phyloP scores from a whole-genome alignment of 805 yeast species.

The Metschnikowia cerradonensis region DNA sequence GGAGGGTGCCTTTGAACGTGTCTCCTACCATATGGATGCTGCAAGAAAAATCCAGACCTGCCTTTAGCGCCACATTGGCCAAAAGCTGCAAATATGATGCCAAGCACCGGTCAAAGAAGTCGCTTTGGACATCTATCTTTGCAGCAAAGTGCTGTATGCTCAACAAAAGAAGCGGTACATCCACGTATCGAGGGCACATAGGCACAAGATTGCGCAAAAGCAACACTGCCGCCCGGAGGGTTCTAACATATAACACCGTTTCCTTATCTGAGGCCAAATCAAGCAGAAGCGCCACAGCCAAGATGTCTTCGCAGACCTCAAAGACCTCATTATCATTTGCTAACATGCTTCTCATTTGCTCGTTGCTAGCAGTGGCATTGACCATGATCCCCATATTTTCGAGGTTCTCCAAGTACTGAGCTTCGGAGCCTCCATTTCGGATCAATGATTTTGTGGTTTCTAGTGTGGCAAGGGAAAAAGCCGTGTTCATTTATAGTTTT shows the following conservation, averaged over 20 bases:
- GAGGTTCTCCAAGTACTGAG: background rate
- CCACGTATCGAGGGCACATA: conserved; percentile 11
- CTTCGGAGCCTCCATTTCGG: conserved; percentile 5
- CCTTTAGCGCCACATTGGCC: conserved; percentile 11
- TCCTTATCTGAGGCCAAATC: conserved; percentile 1
- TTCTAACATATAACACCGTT: conserved; percentile 22
- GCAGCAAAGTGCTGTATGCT: conserved; percentile 8
- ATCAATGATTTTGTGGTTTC: background rate
- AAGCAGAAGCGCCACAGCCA: conserved; percentile 11
- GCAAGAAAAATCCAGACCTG: background rate
- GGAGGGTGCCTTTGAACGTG: conserved; percentile 2
- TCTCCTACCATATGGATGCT: conserved; percentile 1
- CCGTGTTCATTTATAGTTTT: conserved; percentile 2
- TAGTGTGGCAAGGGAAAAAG: conserved; percentile 1
- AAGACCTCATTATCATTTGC: conserved; percentile 1
- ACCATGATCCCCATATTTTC: conserved; percentile 1
- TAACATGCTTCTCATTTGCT: background rate
- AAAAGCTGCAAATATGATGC: conserved; percentile 13
- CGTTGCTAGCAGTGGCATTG: conserved; percentile 1
- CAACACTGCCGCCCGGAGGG: conserved; percentile 46
- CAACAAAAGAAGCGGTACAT: conserved; percentile 6
- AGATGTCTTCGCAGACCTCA: conserved; percentile 7
- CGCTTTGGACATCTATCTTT: background rate
- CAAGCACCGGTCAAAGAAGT: conserved; percentile 8
- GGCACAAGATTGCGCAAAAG: conserved; percentile 46